Evolutionary conservation across 1,284 basidiomycete species (phyloP), one percentile per base, ranked within the genome.

Genomic region (Trametes polyzona): DNA sequence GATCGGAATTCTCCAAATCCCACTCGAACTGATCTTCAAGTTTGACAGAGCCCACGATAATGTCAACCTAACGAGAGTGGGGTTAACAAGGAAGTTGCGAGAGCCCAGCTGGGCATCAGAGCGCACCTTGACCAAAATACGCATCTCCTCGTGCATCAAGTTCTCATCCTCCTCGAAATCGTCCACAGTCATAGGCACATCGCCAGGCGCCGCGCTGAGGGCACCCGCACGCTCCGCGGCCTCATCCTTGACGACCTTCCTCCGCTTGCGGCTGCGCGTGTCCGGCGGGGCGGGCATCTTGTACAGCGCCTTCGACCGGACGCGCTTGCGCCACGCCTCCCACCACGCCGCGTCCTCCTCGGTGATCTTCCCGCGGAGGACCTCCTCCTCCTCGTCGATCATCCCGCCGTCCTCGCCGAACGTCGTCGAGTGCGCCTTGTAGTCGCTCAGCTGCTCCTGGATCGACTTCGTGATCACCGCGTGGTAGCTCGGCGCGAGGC

Each of bases 21-120:
- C 97, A 99, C 72, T 99, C 97, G 70, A 99, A 97, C 69, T 96
- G 93, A 75, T 99, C 97, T 52, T 95, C 90, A 26, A 99, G 83
- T 72, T 97, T 96, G 77, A 96, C 88, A 17, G 89, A 88, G 29
- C 95, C 96, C 52, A 96, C 91, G 49, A 95, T 94, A 73, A 99
- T 95, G 74, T 99, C 97, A 60, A 99, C 83, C 92, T 96, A 64
- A n/a, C n/a, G n/a, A n/a, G n/a, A n/a, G n/a, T n/a, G n/a, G n/a
- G n/a, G n/a, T n/a, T n/a, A n/a, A n/a, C n/a, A n/a, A n/a, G n/a
- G n/a, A n/a, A n/a, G n/a, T n/a, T n/a, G n/a, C n/a, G n/a, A n/a
- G n/a, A n/a, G n/a, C n/a, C n/a, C n/a, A n/a, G n/a, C n/a, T n/a
- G 26, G 35, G 19, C 58, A 21, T 36, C n/a, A n/a, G 29, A 12